Conservation (phyloP, 2,329 filamentous ascomycete genomes). For the Capronia coronata region DNA sequence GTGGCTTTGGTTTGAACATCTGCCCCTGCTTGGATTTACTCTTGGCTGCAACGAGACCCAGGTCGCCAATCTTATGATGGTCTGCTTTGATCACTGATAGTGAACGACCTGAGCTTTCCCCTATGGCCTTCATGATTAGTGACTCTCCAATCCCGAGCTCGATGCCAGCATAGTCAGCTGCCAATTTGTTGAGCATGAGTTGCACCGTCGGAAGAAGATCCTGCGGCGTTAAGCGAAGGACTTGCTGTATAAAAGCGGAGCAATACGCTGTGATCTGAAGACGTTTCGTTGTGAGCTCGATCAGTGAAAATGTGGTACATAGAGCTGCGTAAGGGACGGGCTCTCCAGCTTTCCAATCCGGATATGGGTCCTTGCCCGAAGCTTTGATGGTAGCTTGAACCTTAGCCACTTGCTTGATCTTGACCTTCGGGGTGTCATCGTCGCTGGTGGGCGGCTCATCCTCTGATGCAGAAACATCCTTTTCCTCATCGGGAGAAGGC, state of each 20-base stretch:
- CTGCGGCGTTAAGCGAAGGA: constrained; percentile 80
- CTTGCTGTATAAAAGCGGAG: constrained; percentile 83
- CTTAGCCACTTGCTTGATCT: constrained; percentile 70
- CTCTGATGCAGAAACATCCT: constrained; percentile 31
- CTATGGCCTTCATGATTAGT: constrained; percentile 97
- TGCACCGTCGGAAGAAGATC: constrained; percentile 84
- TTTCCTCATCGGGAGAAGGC: constrained; percentile 44
- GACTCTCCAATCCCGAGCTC: constrained; percentile 98
- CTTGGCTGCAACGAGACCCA: constrained; percentile 91
- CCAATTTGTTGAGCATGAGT: constrained; percentile 96
- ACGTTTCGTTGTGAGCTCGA: constrained; percentile 91
- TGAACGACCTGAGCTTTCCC: constrained; percentile 84
- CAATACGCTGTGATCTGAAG: constrained; percentile 84
- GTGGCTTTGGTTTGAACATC: constrained; percentile 93
- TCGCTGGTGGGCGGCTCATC: constrained; percentile 41
- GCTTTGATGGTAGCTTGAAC: constrained; percentile 69
- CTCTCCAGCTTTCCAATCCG: constrained; percentile 83
- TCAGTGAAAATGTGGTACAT: constrained; percentile 87
- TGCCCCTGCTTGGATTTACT: constrained; percentile 91
- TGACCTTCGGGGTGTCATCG: constrained; percentile 62
- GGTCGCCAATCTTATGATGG: constrained; percentile 91
- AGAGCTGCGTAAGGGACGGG: constrained; percentile 92
- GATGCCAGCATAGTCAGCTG: constrained; percentile 91
- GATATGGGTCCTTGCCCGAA: constrained; percentile 71
- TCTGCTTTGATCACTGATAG: constrained; percentile 87